Evolutionary conservation across 2,329 filamentous ascomycete species (phyloP).

Genomic region (Rutstroemia sp.): DNA sequence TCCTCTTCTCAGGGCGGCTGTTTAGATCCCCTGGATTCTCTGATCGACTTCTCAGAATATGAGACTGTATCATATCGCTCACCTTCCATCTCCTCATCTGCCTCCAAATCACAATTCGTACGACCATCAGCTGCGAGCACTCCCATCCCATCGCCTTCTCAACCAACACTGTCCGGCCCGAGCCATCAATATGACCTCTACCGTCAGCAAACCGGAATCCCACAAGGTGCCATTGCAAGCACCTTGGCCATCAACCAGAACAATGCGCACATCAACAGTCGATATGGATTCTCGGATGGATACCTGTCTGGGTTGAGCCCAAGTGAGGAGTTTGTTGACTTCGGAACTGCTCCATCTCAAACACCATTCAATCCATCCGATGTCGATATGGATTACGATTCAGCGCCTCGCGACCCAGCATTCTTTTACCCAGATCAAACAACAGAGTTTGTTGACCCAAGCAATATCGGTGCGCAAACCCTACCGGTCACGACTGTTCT

Average conservation of each 20-base stretch:
- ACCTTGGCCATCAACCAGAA: conserved; percentile 70
- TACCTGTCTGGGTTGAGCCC: conserved; percentile 46
- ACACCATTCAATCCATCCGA: conserved; percentile 53
- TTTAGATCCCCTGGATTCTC: conserved; percentile 41
- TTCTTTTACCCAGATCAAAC: conserved; percentile 54
- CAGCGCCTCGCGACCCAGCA: conserved; percentile 44
- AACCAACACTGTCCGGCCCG: conserved; percentile 63
- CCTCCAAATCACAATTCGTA: conserved; percentile 46
- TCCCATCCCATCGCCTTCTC: conserved; percentile 41
- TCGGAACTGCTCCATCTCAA: conserved; percentile 57
- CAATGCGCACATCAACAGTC: conserved; percentile 40
- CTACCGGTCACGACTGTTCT: conserved; percentile 37
- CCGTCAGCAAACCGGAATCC: conserved; percentile 90
- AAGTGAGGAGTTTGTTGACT: conserved; percentile 63
- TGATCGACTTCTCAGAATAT: conserved; percentile 57
- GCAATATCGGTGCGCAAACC: conserved; percentile 55
- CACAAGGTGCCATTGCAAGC: conserved; percentile 73
- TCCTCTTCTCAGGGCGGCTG: conserved; percentile 21
- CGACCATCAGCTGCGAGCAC: conserved; percentile 43
- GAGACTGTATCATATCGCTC: conserved; percentile 54
- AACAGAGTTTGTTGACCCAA: conserved; percentile 63
- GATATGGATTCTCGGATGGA: conserved; percentile 38
- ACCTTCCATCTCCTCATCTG: conserved; percentile 50
- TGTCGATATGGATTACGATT: conserved; percentile 64
- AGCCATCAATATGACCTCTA: conserved; percentile 95